Evolutionary conservation across 805 yeast species (phyloP).

Genomic region (Komagataella kurtzmanii): DNA sequence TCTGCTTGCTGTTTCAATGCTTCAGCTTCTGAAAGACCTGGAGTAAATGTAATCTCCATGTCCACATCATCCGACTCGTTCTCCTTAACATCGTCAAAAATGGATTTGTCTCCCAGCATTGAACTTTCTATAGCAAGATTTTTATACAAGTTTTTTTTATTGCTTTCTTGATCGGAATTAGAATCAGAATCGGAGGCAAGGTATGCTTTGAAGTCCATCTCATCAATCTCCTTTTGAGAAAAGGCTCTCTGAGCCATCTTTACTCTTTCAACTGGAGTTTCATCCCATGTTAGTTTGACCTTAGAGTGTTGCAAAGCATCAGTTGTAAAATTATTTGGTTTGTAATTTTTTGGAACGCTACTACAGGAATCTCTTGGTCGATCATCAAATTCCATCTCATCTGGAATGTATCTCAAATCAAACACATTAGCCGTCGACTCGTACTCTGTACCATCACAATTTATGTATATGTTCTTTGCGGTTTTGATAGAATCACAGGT

Average conservation of each 20-base stretch:
- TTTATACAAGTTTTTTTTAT: slow-evolving; percentile 45
- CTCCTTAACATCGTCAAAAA: slow-evolving; percentile 16
- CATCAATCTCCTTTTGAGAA: slow-evolving; percentile 77
- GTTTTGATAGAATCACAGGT: slow-evolving; percentile 64
- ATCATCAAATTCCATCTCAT: slow-evolving; percentile 77
- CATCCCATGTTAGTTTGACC: slow-evolving; percentile 96
- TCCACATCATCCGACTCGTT: slow-evolving; percentile 45
- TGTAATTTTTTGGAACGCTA: slow-evolving; percentile 63
- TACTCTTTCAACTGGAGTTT: slow-evolving; percentile 84
- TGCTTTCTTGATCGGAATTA: slow-evolving; percentile 31
- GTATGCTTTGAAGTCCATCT: slow-evolving; percentile 86
- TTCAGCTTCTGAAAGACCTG: slow-evolving; percentile 48
- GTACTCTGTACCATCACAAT: slow-evolving; percentile 90
- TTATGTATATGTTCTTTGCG: slow-evolving; percentile 64
- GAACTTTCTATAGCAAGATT: slow-evolving; percentile 33
- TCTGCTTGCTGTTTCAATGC: slow-evolving; percentile 17
- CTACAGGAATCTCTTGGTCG: slow-evolving; percentile 63
- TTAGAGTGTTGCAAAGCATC: slow-evolving; percentile 95
- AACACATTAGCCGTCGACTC: slow-evolving; percentile 93
- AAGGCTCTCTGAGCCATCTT: slow-evolving; percentile 70
- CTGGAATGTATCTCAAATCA: slow-evolving; percentile 88
- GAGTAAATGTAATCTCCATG: slow-evolving; percentile 93
- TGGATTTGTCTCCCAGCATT: slow-evolving; percentile 19
- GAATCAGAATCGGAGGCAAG: slow-evolving; percentile 68
- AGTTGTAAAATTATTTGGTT: slow-evolving; percentile 72